phyloP scores from a whole-genome alignment of 140 eudicot genomes.

The Flaveria floridana region DNA sequence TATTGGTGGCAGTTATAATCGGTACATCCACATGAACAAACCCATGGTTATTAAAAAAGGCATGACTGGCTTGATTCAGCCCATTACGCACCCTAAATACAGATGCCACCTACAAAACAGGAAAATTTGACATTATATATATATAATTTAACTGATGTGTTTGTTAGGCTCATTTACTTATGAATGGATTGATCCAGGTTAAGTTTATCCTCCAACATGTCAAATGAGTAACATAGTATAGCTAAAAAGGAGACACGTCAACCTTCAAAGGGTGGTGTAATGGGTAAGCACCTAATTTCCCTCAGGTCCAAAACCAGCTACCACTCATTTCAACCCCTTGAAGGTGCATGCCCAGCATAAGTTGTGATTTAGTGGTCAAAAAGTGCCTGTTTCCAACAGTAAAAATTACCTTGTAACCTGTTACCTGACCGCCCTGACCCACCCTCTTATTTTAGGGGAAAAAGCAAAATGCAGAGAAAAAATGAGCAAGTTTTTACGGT shows the following conservation, averaged over 20 bases:
- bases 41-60: slow-evolving; percentile 64
- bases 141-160: background rate
- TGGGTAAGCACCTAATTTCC: background rate
- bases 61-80: slow-evolving; percentile 55
- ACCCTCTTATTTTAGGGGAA: background rate
- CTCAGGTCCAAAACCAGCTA: too few relatives aligned
- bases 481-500: slow-evolving; percentile 43
- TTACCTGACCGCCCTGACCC: background rate
- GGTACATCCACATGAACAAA: slow-evolving; percentile 77
- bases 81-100: slow-evolving; percentile 58
- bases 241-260: background rate
- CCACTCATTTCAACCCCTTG: too few relatives aligned
- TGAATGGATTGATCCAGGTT: background rate
- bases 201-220: background rate
- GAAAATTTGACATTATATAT: background rate
- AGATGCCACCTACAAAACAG: slow-evolving; percentile 62
- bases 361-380: background rate
- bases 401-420: background rate
- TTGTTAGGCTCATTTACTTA: background rate
- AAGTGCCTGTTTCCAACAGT: background rate
- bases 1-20: slow-evolving; percentile 53
- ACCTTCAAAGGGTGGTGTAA: background rate
- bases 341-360: too few relatives aligned
- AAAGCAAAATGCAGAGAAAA: background rate
- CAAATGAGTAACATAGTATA: background rate